Evolutionary conservation across 495 filamentous ascomycete species (phyloP), one percentile per base, ranked within the genome.

Genomic region (Penicillium angulare): DNA sequence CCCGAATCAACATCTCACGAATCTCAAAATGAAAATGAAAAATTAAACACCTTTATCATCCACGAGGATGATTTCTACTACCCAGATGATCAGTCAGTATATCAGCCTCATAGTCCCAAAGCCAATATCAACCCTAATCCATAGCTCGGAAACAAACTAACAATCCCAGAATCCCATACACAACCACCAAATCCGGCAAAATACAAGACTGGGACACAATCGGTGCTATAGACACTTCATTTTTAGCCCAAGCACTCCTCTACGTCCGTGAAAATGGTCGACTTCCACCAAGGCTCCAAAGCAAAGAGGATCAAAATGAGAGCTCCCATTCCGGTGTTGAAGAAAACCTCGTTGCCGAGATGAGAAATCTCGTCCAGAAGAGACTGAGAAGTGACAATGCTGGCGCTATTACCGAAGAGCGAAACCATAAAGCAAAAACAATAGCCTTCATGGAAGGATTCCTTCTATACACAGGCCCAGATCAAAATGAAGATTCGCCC

Each of bases 31-130:
- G n/a, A 23, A 12, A 10, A 38, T 9, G 2, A 27, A 1, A 38
- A 32, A n/a, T 42, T 75, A 13, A 58, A 57, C 6, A 81, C 83
- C 2, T 91, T 89, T 56, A 86, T 96, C 53, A 76, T 97, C 33
- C 91, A 96, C 64, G 82, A 93, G 65, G 92, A 97, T 70, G 92
- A 97, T 66, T 97, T 96, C 65, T 97, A 90, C 66, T 80, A 79
- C 31, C 63, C 88, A 1, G 91, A 97, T 60, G 64, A 78, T n/a
- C 72, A 86, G 81, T 86, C 56, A 59, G 73, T 59, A 27, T 7
- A 16, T 16, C n/a, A 39, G 8, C 5, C 13, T 23, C 9, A 22
- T 22, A 16, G 12, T 17, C 13, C 26, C 26, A 7, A 16, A 1
- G 10, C 29, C 8, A 18, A 23, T 9, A 32, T 3, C 0, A 44